phyloP scores from a whole-genome alignment of 768 basidiomycete species.

The Albatrellus ellisii region DNA sequence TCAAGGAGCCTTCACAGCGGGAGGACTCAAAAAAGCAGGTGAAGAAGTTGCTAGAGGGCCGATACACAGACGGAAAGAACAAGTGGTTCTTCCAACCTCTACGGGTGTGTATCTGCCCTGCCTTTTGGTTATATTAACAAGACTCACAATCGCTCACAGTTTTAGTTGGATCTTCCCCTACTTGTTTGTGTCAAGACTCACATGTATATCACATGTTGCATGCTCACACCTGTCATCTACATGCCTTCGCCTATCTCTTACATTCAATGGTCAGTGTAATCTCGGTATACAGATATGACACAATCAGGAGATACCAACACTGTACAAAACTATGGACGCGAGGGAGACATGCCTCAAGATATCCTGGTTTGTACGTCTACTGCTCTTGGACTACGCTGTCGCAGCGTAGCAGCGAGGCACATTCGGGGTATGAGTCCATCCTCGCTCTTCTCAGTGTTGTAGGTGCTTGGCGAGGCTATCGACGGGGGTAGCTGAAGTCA shows the following conservation, averaged over 20 bases:
- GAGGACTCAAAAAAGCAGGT: slow-evolving; percentile 92
- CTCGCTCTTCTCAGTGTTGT: too few relatives aligned
- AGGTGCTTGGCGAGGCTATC: too few relatives aligned
- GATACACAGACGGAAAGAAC: slow-evolving; percentile 91
- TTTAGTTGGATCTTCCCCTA: slow-evolving; percentile 19
- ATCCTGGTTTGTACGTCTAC: slow-evolving; percentile 24
- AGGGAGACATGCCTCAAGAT: too few relatives aligned
- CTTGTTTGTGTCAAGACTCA: slow-evolving; percentile 20
- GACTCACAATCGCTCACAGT: slow-evolving; percentile 14
- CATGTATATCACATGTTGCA: slow-evolving; percentile 28
- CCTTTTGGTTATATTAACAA: too few relatives aligned
- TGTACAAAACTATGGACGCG: too few relatives aligned
- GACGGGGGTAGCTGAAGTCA: too few relatives aligned
- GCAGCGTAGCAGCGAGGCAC: too few relatives aligned
- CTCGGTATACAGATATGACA: too few relatives aligned
- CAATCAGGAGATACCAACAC: too few relatives aligned
- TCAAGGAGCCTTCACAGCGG: slow-evolving; percentile 95
- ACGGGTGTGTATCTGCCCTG: slow-evolving; percentile 38
- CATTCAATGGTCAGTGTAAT: too few relatives aligned
- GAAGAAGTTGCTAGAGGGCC: slow-evolving; percentile 94
- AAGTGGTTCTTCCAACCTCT: slow-evolving; percentile 93
- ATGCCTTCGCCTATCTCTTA: background rate
- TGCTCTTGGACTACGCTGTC: slow-evolving; percentile 37
- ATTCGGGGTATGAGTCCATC: too few relatives aligned
- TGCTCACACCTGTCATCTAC: slow-evolving; percentile 3